Evolutionary conservation across 2,329 filamentous ascomycete species (phyloP), one percentile per base, ranked within the genome.

Genomic region (Diplodia sapinea): DNA sequence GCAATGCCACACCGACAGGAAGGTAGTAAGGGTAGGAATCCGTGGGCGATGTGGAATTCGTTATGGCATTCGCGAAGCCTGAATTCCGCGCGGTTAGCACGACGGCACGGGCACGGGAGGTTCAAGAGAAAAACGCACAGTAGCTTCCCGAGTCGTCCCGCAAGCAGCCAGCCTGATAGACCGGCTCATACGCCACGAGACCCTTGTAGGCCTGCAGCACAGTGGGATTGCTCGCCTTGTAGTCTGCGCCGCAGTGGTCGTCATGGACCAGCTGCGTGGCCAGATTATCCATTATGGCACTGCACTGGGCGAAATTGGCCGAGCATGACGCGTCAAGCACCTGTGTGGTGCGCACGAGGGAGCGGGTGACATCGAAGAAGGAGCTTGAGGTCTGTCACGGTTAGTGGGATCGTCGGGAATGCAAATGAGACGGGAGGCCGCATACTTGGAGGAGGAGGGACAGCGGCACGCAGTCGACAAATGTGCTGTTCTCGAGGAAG

Each of bases 21-120:
- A 98, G 82, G 74, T 91, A 94, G 81, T 97, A 99, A 43, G 95
- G 85, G 74, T 94, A 94, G 40, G 88, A 86, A 76, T 95, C 90
- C 38, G 88, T 87, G 0, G 70, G 71, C 15, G 87, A 89, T 26
- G 87, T 86, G 6, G 82, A 77, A 79, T 97, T 96, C 57, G 91
- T 93, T 69, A 94, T 88, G 61, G 94, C 93, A 72, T 92, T 90
- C 71, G 91, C 91, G 77, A 93, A 97, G 81, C 86, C 75, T 78
- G 67, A 20, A 61, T 54, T 38, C 51, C 49, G 62, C 49, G 31
- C 29, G n/a, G 50, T 43, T 40, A 62, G 29, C 31, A 50, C 68
- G 65, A 72, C 66, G 70, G 71, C 57, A 36, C 43, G 26, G 26
- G 49, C 52, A 63, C 59, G 36, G 51, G 47, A 38, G 59, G 50